A percentile compares a stretch with the other conserved stretches of the same genome.
Conservation (phyloP, 768 basidiomycete genomes). For the Mycena pura region DNA sequence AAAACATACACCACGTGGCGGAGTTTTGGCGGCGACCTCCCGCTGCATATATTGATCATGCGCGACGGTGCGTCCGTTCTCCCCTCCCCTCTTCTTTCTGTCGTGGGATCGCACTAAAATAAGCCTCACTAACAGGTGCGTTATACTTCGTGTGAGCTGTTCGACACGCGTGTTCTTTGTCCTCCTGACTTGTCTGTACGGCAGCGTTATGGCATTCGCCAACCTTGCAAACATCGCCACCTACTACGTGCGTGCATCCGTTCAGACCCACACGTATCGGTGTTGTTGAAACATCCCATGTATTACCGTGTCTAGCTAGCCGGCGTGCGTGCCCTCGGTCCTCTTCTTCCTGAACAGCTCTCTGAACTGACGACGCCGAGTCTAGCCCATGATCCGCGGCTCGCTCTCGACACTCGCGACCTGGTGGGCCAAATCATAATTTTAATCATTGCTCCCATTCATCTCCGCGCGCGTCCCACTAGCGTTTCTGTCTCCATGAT, state of each 20-base stretch:
- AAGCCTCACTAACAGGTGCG: no score
- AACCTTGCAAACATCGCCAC: conserved; percentile 6
- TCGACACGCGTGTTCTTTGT: background rate
- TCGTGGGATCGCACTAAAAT: no score
- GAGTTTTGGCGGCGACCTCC: background rate
- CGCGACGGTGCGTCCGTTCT: background rate
- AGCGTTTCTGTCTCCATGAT: conserved; percentile 7
- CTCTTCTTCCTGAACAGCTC: background rate
- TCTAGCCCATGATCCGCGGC: conserved; percentile 5
- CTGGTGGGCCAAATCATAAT: background rate
- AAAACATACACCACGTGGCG: background rate
- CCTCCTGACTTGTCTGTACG: background rate
- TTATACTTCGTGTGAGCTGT: conserved; percentile 8
- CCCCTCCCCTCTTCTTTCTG: background rate
- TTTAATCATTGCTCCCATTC: no score
- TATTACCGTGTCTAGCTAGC: background rate
- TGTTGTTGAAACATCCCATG: background rate
- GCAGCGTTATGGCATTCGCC: background rate
- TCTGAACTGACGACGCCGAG: no score
- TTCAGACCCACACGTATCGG: background rate
- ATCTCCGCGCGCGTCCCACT: no score
- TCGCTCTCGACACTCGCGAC: conserved; percentile 10
- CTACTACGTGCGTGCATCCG: background rate
- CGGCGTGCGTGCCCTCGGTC: background rate
- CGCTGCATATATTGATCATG: background rate